phyloP scores from a whole-genome alignment of 306 rosid species.

The Fragaria vesca region DNA sequence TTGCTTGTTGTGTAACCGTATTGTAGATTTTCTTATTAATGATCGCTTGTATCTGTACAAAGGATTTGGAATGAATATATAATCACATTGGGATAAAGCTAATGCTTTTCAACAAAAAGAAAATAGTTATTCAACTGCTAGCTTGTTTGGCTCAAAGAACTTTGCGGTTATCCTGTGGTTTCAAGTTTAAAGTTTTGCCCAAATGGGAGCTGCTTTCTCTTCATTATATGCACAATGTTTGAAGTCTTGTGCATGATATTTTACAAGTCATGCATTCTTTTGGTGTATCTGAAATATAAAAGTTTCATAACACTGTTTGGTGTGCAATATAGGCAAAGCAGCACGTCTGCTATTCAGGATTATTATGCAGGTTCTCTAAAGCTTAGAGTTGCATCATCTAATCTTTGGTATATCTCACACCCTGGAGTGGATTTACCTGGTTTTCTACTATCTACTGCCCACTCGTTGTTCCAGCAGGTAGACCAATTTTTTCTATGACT shows the following conservation, averaged over 20 bases:
- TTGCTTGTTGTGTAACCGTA: background rate
- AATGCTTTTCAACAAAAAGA: no score
- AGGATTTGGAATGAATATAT: background rate
- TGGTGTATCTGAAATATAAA: background rate
- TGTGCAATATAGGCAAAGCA: slow-evolving; percentile 44
- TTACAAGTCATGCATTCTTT: background rate
- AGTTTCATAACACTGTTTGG: background rate
- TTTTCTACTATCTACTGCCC: slow-evolving; percentile 63
- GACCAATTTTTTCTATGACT: background rate
- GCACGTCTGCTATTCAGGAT: slow-evolving; percentile 49
- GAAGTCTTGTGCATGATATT: background rate
- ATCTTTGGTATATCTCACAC: slow-evolving; percentile 61
- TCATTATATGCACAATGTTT: background rate
- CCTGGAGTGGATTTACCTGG: slow-evolving; percentile 42
- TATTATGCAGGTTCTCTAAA: slow-evolving; percentile 50
- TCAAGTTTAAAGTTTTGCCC: background rate
- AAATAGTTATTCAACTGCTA: no score
- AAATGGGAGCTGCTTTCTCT: background rate
- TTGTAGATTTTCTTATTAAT: background rate
- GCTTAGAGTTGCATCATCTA: slow-evolving; percentile 57
- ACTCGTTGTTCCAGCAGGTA: slow-evolving; percentile 82
- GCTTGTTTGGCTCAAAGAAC: background rate
- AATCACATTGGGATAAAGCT: background rate
- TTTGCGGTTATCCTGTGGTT: background rate
- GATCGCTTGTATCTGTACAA: background rate